Conservation (phyloP, 768 basidiomycete species). For the Boletus speciosus region DNA sequence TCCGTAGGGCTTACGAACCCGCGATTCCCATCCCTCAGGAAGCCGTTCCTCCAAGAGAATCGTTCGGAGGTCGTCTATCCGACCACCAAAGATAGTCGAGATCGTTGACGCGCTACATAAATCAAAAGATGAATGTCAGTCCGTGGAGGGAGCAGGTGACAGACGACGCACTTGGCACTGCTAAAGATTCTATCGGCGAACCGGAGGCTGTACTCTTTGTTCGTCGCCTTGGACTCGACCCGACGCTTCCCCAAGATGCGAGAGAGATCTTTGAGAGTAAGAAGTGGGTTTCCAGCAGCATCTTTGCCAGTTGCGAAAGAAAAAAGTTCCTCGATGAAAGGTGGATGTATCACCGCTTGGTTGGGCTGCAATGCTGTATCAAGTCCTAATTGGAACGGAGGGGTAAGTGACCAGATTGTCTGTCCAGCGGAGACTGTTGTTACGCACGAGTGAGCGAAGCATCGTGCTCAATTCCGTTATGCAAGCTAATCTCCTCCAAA, state of each 20-base stretch:
- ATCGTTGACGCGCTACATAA: conserved; percentile 55
- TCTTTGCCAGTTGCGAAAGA: conserved; percentile 57
- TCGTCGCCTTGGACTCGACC: conserved; percentile 47
- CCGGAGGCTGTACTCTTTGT: conserved; percentile 52
- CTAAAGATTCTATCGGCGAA: conserved; percentile 59
- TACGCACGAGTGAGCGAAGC: conserved; percentile 29
- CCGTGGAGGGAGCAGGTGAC: not conserved
- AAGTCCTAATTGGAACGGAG: conserved; percentile 40
- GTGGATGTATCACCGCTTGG: conserved; percentile 50
- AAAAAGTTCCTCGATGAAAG: conserved; percentile 54
- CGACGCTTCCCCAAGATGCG: conserved; percentile 58
- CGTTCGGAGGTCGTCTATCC: conserved; percentile 48
- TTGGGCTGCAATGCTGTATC: conserved; percentile 46
- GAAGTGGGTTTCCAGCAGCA: conserved; percentile 39
- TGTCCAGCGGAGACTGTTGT: not conserved
- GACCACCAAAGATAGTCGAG: conserved; percentile 62
- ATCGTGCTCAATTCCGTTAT: conserved; percentile 17
- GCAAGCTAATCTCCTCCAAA: conserved; percentile 38
- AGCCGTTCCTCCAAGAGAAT: conserved; percentile 69
- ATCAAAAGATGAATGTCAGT: not conserved
- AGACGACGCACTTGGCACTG: conserved; percentile 54
- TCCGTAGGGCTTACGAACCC: conserved; percentile 50
- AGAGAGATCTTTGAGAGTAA: conserved; percentile 61
- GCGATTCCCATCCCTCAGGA: conserved; percentile 68
- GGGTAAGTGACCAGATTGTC: not conserved